Percentiles rank a stretch among this genome's conserved stretches.
phyloP scores from a whole-genome alignment of 2,329 filamentous ascomycete species.

The Zymoseptoria tritici region DNA sequence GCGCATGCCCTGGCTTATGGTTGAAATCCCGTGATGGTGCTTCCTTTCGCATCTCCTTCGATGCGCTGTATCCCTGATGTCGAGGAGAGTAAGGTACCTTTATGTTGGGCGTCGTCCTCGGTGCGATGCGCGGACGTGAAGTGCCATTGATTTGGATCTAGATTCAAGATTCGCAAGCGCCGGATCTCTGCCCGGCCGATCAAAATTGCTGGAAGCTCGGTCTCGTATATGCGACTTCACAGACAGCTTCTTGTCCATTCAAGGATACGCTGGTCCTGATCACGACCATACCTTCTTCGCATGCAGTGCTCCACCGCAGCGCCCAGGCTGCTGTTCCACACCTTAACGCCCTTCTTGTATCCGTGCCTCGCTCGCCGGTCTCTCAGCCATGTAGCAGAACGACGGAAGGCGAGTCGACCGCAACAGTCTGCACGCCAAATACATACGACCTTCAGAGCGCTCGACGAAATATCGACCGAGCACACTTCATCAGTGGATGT shows the following conservation, averaged over 20 bases:
- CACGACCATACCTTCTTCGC: not conserved
- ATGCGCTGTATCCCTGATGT: not conserved
- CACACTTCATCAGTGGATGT: slow-evolving; percentile 13
- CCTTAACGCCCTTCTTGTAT: slow-evolving; percentile 41
- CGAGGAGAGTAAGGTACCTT: no score
- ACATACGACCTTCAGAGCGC: not conserved
- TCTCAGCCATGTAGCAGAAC: slow-evolving; percentile 12
- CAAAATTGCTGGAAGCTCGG: not conserved
- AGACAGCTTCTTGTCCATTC: not conserved
- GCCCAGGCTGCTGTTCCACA: slow-evolving; percentile 26
- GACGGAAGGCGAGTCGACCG: slow-evolving; percentile 6
- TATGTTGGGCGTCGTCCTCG: no score
- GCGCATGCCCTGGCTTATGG: no score
- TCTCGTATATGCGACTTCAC: not conserved
- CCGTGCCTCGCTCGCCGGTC: slow-evolving; percentile 30
- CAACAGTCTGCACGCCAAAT: not conserved
- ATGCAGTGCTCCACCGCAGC: slow-evolving; percentile 10
- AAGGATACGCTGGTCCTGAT: not conserved
- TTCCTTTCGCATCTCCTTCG: not conserved
- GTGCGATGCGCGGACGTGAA: no score
- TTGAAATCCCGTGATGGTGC: no score
- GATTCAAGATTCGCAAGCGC: not conserved
- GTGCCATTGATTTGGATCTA: no score
- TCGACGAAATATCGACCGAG: not conserved
- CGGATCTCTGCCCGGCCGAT: not conserved